These are phyloP conservation scores for Diutina pseudorugosa DNA, from an alignment of 1,139 yeast species.

Conservation along the genomic window DNA sequence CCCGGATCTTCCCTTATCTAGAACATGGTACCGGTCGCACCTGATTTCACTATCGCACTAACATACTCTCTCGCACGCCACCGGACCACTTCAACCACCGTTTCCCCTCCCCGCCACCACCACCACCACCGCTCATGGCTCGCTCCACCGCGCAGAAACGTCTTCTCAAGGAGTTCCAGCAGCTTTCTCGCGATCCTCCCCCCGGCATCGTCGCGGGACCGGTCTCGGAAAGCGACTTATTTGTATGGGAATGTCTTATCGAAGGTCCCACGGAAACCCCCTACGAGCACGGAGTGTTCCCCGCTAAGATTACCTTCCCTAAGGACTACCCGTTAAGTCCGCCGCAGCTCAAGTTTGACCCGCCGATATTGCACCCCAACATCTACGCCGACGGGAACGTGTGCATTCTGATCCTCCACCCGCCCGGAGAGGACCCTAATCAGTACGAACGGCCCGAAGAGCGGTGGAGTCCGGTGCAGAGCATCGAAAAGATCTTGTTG, in stretches of 20 bases:
- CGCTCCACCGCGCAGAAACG: constrained; percentile 73
- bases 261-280: constrained; percentile 94
- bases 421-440: constrained; percentile 96
- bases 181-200: constrained; percentile 74
- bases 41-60: background rate
- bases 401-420: constrained; percentile 86
- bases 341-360: constrained; percentile 71
- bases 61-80: background rate
- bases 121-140: constrained; percentile 18
- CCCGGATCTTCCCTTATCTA: too few species aligned
- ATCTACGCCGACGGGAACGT: constrained; percentile 91
- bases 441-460: constrained; percentile 93
- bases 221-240: constrained; percentile 63
- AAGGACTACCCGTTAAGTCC: constrained; percentile 87
- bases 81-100: constrained; percentile 7
- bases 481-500: constrained; percentile 84
- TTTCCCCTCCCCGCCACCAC: too few species aligned
- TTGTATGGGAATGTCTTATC: constrained; percentile 81
- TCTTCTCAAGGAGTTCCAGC: constrained; percentile 79
- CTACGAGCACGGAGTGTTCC: constrained; percentile 87
- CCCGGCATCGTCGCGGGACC: constrained; percentile 97
- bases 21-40: too few species aligned
- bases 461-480: constrained; percentile 96
- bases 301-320: constrained; percentile 77
- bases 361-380: constrained; percentile 86